Percentiles rank a stretch among this genome's conserved stretches.
phyloP scores from a whole-genome alignment of 352 stramenopile species.

The Phytopythium mirpurense region DNA sequence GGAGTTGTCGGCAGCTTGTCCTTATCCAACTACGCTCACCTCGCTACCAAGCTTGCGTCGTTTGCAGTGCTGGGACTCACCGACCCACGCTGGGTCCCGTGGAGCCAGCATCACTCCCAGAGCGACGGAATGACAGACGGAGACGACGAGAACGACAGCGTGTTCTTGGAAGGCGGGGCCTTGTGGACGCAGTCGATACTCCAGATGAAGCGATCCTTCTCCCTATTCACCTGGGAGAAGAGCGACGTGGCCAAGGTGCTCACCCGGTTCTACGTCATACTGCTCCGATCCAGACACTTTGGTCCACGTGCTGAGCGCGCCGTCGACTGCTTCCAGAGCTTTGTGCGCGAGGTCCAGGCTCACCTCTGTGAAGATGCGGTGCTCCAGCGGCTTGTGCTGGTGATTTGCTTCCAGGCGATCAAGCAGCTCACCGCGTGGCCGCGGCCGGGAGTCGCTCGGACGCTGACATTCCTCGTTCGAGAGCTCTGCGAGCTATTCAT shows the following conservation, averaged over 20 bases:
- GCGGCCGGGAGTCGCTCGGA: conserved; percentile 21
- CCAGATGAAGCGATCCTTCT: conserved; percentile 64
- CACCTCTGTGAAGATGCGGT: conserved; percentile 29
- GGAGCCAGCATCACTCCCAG: not conserved
- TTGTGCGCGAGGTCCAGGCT: conserved; percentile 43
- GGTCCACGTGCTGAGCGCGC: conserved; percentile 38
- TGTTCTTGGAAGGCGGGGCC: conserved; percentile 5
- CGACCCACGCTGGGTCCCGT: conserved; percentile 11
- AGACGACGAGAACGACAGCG: not conserved
- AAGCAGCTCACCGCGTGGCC: conserved; percentile 31
- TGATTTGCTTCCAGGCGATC: conserved; percentile 66
- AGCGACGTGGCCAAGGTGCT: conserved; percentile 64
- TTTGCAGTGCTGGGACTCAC: conserved; percentile 58
- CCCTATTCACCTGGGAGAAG: conserved; percentile 50
- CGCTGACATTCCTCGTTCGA: conserved; percentile 51
- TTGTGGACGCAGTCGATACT: conserved; percentile 29
- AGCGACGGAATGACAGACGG: not conserved
- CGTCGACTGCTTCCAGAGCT: conserved; percentile 62
- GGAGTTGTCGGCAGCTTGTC: not conserved
- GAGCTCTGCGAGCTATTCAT: conserved; percentile 64
- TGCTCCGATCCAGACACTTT: conserved; percentile 34
- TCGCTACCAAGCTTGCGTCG: conserved; percentile 60
- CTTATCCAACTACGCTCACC: conserved; percentile 23
- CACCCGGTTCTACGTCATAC: conserved; percentile 49
- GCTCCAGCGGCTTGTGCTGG: conserved; percentile 63